Evolutionary conservation across 2,329 filamentous ascomycete species (phyloP).

Genomic region (Lanzia echinophila): DNA sequence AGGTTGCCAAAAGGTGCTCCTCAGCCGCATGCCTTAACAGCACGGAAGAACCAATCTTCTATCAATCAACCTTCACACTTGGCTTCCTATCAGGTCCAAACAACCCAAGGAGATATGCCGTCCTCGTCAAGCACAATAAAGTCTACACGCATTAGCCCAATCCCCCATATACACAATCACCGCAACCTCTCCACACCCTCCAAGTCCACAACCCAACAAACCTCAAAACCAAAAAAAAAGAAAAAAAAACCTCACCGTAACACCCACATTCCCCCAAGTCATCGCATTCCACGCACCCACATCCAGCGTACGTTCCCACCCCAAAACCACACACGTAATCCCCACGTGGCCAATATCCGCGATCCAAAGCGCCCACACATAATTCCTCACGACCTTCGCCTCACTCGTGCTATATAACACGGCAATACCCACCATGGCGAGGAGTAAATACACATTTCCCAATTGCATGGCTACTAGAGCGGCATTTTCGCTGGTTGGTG

Average conservation of each 20-base stretch:
- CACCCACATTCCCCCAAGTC: slow-evolving; percentile 67
- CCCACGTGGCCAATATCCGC: slow-evolving; percentile 64
- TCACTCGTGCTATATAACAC: slow-evolving; percentile 60
- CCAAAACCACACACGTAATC: slow-evolving; percentile 53
- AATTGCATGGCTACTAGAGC: slow-evolving; percentile 33
- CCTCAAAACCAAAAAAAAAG: not conserved
- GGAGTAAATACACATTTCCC: slow-evolving; percentile 62
- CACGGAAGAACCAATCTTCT: not conserved
- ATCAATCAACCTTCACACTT: not conserved
- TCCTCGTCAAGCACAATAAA: slow-evolving; percentile 50
- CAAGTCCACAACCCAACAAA: too few relatives aligned
- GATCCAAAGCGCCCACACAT: slow-evolving; percentile 56
- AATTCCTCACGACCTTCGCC: slow-evolving; percentile 58
- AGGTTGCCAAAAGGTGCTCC: not conserved
- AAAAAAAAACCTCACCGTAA: slow-evolving; percentile 41
- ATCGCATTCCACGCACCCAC: slow-evolving; percentile 58
- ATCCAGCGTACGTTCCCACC: slow-evolving; percentile 45
- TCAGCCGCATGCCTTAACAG: not conserved
- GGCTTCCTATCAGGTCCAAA: slow-evolving; percentile 44
- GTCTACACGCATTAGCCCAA: slow-evolving; percentile 28
- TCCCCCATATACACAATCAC: not conserved
- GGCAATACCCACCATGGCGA: slow-evolving; percentile 57
- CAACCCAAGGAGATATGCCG: slow-evolving; percentile 50
- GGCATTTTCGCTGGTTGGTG: slow-evolving; percentile 32
- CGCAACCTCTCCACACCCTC: not conserved